Base-by-base conservation (phyloP, 2,329 filamentous ascomycete genomes). In the Delphinella strobiligena region DNA sequence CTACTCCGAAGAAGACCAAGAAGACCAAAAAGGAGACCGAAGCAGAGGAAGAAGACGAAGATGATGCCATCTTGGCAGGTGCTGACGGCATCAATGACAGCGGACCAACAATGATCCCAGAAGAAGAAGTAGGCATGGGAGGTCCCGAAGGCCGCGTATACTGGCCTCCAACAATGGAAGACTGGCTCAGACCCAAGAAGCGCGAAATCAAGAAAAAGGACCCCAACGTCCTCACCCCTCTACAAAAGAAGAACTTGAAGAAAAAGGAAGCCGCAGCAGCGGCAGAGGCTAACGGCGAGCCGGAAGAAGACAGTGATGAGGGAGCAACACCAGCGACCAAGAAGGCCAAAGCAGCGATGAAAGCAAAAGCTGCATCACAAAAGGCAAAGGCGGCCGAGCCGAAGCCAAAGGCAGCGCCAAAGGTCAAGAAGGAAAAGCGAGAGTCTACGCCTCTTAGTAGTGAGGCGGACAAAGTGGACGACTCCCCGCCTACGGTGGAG, bases 121-220 rank as follows among this genome's bases (percentile, higher is more conserved):
- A 79, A 0, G 74, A 82, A 4, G 82, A 93, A 14, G 65, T 91
- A 10, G 79, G 77, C 2, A 94, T 95, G 88, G 89, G 89, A 30
- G 89, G 89, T 0, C 75, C 80, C 0, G 71, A 89, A 18, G 69
- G 78, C 36, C 69, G 88, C 31, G 89, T 95, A 0, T 95, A 93
- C 56, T 95, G 89, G 88, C 88, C 87, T 0, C 69, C 76, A 1
- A 84, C 84, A 0, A 86, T 87, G 77, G 88, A 94, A 56, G 82
- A 93, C 45, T 95, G 87, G 86, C 63, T 95, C 16, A 71, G 79
- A 40, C 86, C 87, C 0, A 79, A 74, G 59, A 95, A 93, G 64
- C 72, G 77, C 41, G 72, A 80, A 46, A 58, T 75, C 16, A 78
- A 74, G 54, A 67, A 66, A 51, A 56, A 79, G 62, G 60, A 71